These are phyloP conservation scores for Leccinum cinnamomeum DNA, from an alignment of 1,284 basidiomycete species.

Conservation along the genomic window DNA sequence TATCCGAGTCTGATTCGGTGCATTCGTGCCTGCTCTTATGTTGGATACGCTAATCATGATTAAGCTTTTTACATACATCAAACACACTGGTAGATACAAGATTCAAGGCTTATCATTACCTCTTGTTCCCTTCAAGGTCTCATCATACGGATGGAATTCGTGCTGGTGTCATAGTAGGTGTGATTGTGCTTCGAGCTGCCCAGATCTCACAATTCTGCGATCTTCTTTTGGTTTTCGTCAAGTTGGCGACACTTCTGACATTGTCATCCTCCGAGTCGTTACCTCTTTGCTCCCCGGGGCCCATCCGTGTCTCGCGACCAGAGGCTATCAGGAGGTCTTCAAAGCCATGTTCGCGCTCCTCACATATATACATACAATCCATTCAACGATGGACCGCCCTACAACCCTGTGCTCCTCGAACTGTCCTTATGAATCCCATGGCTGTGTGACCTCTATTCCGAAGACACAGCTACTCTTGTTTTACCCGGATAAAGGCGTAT, in stretches of 20 bases:
- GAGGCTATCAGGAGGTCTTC: constrained; percentile 75
- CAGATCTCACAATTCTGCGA: constrained; percentile 34
- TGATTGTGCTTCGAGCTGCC: neutral
- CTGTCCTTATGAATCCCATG: constrained; percentile 90
- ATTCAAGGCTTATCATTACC: constrained; percentile 86
- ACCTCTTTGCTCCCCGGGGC: constrained; percentile 83
- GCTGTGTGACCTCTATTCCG: constrained; percentile 79
- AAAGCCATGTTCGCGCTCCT: constrained; percentile 73
- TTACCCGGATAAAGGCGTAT: constrained; percentile 56
- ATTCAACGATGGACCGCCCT: constrained; percentile 95
- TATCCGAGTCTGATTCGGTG: too few relatives aligned
- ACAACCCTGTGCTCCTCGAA: constrained; percentile 80
- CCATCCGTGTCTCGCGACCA: constrained; percentile 64
- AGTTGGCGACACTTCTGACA: constrained; percentile 51
- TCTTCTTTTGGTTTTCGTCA: constrained; percentile 99
- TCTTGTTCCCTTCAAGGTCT: constrained; percentile 96
- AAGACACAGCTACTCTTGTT: constrained; percentile 85
- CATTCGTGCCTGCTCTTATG: too few relatives aligned
- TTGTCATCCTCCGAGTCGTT: constrained; percentile 56
- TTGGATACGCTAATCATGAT: neutral
- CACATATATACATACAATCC: constrained; percentile 52
- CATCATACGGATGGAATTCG: constrained; percentile 93
- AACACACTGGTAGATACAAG: constrained; percentile 56
- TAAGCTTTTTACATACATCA: constrained; percentile 5
- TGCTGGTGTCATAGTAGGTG: constrained; percentile 79